These are phyloP conservation scores for Linanthus parryae DNA, from an alignment of 148 eudicot species.

Conservation along the genomic window DNA sequence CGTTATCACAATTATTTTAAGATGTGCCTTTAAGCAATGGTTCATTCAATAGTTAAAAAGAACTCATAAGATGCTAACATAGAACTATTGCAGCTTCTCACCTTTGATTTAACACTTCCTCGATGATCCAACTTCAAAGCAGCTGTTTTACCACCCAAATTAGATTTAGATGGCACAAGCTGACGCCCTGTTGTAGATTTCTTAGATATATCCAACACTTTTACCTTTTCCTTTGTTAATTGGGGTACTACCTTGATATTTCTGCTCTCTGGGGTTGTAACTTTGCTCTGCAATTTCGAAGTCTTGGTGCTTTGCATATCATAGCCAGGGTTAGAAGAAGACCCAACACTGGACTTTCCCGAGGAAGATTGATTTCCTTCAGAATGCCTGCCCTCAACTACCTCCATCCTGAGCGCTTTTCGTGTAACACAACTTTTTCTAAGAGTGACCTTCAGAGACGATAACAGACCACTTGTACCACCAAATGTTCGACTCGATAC, in stretches of 20 bases:
- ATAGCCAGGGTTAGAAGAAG: conserved; percentile 27
- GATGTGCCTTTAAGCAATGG: too few species aligned
- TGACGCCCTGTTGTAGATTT: conserved; percentile 10
- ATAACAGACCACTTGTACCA: conserved; percentile 31
- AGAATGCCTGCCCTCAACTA: conserved; percentile 23
- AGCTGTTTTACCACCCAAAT: conserved; percentile 2
- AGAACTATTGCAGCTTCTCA: conserved; percentile 16
- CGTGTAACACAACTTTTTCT: conserved; percentile 50
- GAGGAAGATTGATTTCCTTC: conserved; percentile 44
- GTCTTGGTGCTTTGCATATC: conserved; percentile 14
- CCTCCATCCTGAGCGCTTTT: conserved; percentile 40
- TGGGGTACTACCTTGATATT: conserved; percentile 12
- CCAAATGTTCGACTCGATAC: conserved; percentile 22
- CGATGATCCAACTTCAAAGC: conserved; percentile 7
- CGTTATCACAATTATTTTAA: too few species aligned
- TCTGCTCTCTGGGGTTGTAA: conserved; percentile 21
- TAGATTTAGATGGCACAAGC: conserved; percentile 1
- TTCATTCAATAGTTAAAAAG: too few species aligned
- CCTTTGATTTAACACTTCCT: conserved; percentile 36
- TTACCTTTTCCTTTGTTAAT: conserved; percentile 14
- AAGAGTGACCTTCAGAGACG: conserved; percentile 31
- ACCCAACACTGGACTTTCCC: conserved; percentile 54
- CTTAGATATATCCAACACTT: conserved; percentile 11
- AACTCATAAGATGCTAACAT: too few species aligned
- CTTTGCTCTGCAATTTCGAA: conserved; percentile 16